Percentiles rank a stretch among this genome's conserved stretches.
Evolutionary conservation across 2,329 filamentous ascomycete genomes (phyloP).

Genomic region (Alternaria sp.): DNA sequence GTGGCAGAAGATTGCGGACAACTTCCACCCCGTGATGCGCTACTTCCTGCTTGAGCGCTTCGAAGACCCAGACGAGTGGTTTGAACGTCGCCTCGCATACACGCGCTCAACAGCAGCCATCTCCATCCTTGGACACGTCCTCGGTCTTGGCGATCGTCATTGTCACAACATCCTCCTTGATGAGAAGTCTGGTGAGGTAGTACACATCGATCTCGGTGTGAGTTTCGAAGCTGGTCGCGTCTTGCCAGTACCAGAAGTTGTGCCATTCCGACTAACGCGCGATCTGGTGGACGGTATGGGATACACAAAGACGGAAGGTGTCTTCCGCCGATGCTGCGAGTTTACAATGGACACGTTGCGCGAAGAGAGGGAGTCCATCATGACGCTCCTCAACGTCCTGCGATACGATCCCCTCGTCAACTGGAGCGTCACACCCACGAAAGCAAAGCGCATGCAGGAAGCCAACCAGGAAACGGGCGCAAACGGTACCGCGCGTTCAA

Average conservation of each 20-base stretch:
- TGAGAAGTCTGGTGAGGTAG: conserved; percentile 85
- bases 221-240: conserved; percentile 96
- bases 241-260: conserved; percentile 92
- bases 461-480: conserved; percentile 59
- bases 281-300: conserved; percentile 98
- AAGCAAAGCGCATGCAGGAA: conserved; percentile 71
- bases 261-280: conserved; percentile 91
- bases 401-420: conserved; percentile 97
- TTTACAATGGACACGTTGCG: conserved; percentile 94
- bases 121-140: conserved; percentile 90
- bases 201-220: conserved; percentile 96
- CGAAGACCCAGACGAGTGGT: conserved; percentile 94
- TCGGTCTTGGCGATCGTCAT: conserved; percentile 92
- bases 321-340: conserved; percentile 97
- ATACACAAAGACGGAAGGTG: conserved; percentile 90
- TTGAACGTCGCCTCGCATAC: conserved; percentile 84
- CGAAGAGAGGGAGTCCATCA: conserved; percentile 96
- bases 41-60: conserved; percentile 98
- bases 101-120: conserved; percentile 92
- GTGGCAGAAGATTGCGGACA: conserved; percentile 78
- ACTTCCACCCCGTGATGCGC: conserved; percentile 90
- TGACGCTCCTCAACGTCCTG: conserved; percentile 96
- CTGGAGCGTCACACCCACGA: conserved; percentile 83
- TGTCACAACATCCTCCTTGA: conserved; percentile 97
- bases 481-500: conserved; percentile 38